These are phyloP conservation scores for Populus pruinosa DNA, from an alignment of 345 rosid genomes.

Conservation along the genomic window DNA sequence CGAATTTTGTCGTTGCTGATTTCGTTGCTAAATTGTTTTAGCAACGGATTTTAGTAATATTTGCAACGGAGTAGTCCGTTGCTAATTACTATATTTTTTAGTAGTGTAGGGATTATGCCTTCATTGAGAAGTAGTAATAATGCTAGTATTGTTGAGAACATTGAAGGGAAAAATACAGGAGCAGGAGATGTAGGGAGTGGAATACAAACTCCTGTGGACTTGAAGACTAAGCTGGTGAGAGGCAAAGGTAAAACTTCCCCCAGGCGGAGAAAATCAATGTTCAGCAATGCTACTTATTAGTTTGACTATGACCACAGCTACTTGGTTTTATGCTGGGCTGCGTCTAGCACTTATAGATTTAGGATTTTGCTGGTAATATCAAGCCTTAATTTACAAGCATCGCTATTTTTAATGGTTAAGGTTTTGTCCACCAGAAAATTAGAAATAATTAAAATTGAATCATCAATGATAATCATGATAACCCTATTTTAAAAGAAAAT, in stretches of 20 bases:
- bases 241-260: slow-evolving; percentile 46
- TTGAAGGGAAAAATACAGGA: slow-evolving; percentile 33
- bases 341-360: background rate
- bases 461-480: too few relatives aligned
- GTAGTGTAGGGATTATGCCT: slow-evolving; percentile 49
- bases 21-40: too few relatives aligned
- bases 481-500: too few relatives aligned
- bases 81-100: too few relatives aligned
- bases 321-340: background rate
- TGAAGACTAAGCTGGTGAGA: slow-evolving; percentile 53
- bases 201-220: slow-evolving; percentile 55
- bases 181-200: slow-evolving; percentile 31
- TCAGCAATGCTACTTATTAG: background rate
- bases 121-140: slow-evolving; percentile 30
- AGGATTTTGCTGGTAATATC: background rate
- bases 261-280: slow-evolving; percentile 58
- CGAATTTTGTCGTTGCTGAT: too few relatives aligned
- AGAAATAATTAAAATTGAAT: too few relatives aligned
- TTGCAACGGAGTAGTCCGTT: too few relatives aligned
- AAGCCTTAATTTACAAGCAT: too few relatives aligned
- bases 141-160: slow-evolving; percentile 35
- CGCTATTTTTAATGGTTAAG: too few relatives aligned
- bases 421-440: too few relatives aligned
- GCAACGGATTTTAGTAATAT: too few relatives aligned
- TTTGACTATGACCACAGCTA: background rate